Conservation (phyloP, 306 rosid species). For the Hippophae rhamnoides region DNA sequence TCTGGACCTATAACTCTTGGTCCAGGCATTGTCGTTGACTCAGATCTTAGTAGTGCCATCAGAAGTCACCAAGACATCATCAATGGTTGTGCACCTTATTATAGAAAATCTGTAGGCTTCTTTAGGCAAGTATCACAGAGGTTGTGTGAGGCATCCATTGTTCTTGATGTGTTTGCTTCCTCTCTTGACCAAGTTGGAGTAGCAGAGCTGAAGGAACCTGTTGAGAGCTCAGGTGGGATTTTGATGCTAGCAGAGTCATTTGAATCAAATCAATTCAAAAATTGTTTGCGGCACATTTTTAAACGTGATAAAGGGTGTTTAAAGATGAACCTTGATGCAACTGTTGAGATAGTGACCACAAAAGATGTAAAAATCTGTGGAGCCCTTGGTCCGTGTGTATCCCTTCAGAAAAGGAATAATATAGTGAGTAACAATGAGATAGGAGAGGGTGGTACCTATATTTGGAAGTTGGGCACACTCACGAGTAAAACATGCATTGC, state of each 20-base stretch:
- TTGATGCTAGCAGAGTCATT: slow-evolving; percentile 73
- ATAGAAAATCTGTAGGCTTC: slow-evolving; percentile 46
- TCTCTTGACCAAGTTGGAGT: slow-evolving; percentile 90
- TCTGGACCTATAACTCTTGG: slow-evolving; percentile 84
- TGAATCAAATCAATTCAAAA: slow-evolving; percentile 56
- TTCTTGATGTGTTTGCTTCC: slow-evolving; percentile 71
- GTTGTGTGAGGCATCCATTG: slow-evolving; percentile 45
- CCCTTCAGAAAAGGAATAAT: slow-evolving; percentile 45
- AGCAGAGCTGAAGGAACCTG: slow-evolving; percentile 55
- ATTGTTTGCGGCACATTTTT: slow-evolving; percentile 56
- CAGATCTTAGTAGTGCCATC: slow-evolving; percentile 43
- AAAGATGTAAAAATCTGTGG: slow-evolving; percentile 79
- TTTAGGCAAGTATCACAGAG: slow-evolving; percentile 43
- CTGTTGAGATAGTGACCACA: slow-evolving; percentile 72
- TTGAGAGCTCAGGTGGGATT: slow-evolving; percentile 74
- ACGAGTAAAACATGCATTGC: slow-evolving; percentile 70
- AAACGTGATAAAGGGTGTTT: slow-evolving; percentile 46
- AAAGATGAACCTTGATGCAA: slow-evolving; percentile 70
- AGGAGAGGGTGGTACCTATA: slow-evolving; percentile 71
- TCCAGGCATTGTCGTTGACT: slow-evolving; percentile 61
- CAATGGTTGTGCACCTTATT: slow-evolving; percentile 42
- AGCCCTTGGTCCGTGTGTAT: slow-evolving; percentile 87
- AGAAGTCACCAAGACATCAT: slow-evolving; percentile 69
- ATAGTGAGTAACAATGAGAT: slow-evolving; percentile 49
- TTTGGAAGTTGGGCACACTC: slow-evolving; percentile 69